phyloP scores from a whole-genome alignment of 768 basidiomycete species.

The Leccinum pellstonianum region DNA sequence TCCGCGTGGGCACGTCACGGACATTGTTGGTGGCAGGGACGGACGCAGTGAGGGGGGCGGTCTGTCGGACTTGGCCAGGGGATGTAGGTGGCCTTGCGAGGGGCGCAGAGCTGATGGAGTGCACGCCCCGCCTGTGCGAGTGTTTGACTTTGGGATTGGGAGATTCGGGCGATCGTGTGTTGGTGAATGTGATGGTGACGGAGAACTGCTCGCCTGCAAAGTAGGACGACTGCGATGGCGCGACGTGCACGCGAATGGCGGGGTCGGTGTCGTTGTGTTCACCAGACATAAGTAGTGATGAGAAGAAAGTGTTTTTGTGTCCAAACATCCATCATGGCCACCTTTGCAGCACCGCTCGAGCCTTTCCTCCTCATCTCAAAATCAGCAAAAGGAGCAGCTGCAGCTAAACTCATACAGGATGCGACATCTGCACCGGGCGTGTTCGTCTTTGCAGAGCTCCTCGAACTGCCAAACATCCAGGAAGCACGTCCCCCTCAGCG shows the following conservation, averaged over 20 bases:
- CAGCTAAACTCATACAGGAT: slow-evolving; percentile 84
- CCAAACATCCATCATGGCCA: slow-evolving; percentile 35
- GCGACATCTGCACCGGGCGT: slow-evolving; percentile 88
- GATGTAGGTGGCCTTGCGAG: slow-evolving; percentile 81
- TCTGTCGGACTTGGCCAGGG: slow-evolving; percentile 56
- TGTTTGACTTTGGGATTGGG: slow-evolving; percentile 35
- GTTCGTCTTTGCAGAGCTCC: slow-evolving; percentile 87
- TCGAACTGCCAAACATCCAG: slow-evolving; percentile 79
- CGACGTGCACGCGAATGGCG: slow-evolving; percentile 65
- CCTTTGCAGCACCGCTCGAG: slow-evolving; percentile 72
- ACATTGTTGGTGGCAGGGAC: slow-evolving; percentile 16
- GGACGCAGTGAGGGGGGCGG: slow-evolving; percentile 29
- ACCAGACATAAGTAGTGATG: slow-evolving; percentile 15
- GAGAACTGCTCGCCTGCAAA: slow-evolving; percentile 90
- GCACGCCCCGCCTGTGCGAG: slow-evolving; percentile 67
- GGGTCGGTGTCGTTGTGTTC: slow-evolving; percentile 36
- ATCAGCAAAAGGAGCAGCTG: slow-evolving; percentile 87
- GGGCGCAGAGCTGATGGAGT: slow-evolving; percentile 82
- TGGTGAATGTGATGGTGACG: slow-evolving; percentile 85
- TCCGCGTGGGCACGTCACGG: slow-evolving; percentile 41
- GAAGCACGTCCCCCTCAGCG: slow-evolving; percentile 52
- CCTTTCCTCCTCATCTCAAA: slow-evolving; percentile 91
- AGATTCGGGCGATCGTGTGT: slow-evolving; percentile 58
- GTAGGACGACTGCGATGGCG: slow-evolving; percentile 83
- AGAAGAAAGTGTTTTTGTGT: slow-evolving; percentile 2